phyloP scores from a whole-genome alignment of 148 eudicot species.

The Linanthus parryae region DNA sequence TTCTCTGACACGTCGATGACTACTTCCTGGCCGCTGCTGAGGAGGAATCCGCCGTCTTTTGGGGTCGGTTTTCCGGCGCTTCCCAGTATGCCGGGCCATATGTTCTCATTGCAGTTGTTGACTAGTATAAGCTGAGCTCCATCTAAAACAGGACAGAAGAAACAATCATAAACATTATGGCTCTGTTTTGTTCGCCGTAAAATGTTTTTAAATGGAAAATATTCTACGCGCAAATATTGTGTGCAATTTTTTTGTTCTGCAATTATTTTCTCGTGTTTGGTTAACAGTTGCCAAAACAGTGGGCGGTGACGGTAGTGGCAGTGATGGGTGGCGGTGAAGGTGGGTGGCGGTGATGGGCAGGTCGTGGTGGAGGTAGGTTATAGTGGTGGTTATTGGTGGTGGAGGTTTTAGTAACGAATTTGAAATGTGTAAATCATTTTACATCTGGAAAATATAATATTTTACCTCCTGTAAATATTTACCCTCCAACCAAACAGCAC shows the following conservation, averaged over 20 bases:
- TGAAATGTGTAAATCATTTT: too few species aligned
- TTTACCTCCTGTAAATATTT: background rate
- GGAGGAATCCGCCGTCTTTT: slow-evolving; percentile 69
- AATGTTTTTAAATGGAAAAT: background rate
- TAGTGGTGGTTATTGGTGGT: too few species aligned
- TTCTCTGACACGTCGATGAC: slow-evolving; percentile 65
- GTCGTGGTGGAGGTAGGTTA: too few species aligned
- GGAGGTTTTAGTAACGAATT: too few species aligned
- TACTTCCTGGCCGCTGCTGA: slow-evolving; percentile 54
- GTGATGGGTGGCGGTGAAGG: background rate
- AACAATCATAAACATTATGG: background rate
- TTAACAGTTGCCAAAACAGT: background rate
- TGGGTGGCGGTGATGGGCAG: too few species aligned
- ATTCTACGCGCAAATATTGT: background rate
- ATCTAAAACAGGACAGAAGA: slow-evolving; percentile 26
- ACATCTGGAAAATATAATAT: too few species aligned
- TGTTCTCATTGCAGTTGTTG: slow-evolving; percentile 68
- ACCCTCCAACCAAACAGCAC: background rate
- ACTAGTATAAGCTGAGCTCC: slow-evolving; percentile 75
- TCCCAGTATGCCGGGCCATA: slow-evolving; percentile 87
- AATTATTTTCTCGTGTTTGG: background rate
- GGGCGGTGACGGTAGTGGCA: background rate
- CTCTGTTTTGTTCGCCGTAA: background rate
- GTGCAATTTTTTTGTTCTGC: background rate
- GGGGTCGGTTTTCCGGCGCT: slow-evolving; percentile 65